Evolutionary conservation across 139 green algal genomes (phyloP), one percentile per base, ranked within the genome.

Genomic region (Parachlorella kessleri): DNA sequence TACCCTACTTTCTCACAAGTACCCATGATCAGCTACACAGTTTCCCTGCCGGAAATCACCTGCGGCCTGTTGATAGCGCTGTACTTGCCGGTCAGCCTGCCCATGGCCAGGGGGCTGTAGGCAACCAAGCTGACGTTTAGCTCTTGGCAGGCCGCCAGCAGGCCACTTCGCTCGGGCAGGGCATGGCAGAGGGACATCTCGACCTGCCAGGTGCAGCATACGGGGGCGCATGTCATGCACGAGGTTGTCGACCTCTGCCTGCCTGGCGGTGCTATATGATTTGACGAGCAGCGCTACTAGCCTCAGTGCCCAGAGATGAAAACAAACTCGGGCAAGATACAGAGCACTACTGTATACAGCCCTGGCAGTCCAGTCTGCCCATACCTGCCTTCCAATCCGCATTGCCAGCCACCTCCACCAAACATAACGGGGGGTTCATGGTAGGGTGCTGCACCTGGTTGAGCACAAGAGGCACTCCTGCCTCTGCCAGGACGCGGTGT

Each of bases 91-190:
- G 92, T 94, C 3, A 96, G 88, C 73, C 94, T 67, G 64, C 92
- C 95, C 79, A 78, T 78, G 55, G 70, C 86, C 33, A 98, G 83
- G 0, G 94, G 94, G 33, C 64, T 87, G 89, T 96, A 97, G 3
- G 91, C 91, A 38, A 96, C 89, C 28, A 94, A 78, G 2, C 89
- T 94, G 9, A 94, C 84, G 4, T 90, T 90, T 26, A 83, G 66
- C 82, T 97, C 93, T 23, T 78, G 71, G 88, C 92, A 96, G 3
- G 88, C 87, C 41, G 94, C 88, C 70, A 95, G 67, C 53, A 98
- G 73, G 37, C 73, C 73, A 37, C 38, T 71, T 36, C 59, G 73
- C 23, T 26, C 37, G 3, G 73, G 73, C 55, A 71, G 38, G 21
- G 73, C 55, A n/a, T 78, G 73, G 33, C 54, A 67, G 24, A 78